Evolutionary conservation across 805 yeast species (phyloP).

Genomic region (Alloascoidea hylecoeti): DNA sequence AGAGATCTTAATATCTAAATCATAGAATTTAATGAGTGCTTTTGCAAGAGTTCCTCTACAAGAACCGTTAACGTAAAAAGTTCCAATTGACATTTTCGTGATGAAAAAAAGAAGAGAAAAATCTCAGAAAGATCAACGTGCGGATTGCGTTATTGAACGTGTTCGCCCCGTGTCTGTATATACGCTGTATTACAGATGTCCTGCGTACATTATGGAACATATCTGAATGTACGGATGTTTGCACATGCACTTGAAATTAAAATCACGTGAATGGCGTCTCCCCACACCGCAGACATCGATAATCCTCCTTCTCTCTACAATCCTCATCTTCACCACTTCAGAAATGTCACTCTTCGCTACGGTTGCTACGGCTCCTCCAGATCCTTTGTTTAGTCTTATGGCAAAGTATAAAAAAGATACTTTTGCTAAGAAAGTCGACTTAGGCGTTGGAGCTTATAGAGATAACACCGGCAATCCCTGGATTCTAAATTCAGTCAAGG

Average conservation of each 20-base stretch:
- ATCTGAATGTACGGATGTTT: no score
- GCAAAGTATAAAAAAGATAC: constrained; percentile 20
- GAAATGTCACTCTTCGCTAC: constrained; percentile 1
- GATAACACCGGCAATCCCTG: constrained; percentile 59
- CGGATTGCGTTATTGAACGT: no score
- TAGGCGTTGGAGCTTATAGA: constrained; percentile 75
- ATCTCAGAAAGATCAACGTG: no score
- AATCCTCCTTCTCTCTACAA: no score
- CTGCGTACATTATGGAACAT: no score
- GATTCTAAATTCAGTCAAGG: constrained; percentile 53
- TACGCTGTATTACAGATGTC: no score
- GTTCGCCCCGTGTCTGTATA: no score
- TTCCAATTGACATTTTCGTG: constrained; percentile 24
- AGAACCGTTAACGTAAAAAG: constrained; percentile 17
- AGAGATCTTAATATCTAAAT: constrained; percentile 40
- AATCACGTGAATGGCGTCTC: no score
- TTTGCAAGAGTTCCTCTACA: constrained; percentile 16
- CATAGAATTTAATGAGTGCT: constrained; percentile 42
- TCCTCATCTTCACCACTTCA: no score
- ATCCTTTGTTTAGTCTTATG: constrained; percentile 66
- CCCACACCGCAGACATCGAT: no score
- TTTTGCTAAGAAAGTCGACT: constrained; percentile 50
- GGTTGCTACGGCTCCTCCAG: constrained; percentile 43
- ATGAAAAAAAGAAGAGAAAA: background rate
- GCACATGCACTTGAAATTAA: no score